Conservation (phyloP, 208 protist genomes). For the Acanthamoeba triangularis region DNA sequence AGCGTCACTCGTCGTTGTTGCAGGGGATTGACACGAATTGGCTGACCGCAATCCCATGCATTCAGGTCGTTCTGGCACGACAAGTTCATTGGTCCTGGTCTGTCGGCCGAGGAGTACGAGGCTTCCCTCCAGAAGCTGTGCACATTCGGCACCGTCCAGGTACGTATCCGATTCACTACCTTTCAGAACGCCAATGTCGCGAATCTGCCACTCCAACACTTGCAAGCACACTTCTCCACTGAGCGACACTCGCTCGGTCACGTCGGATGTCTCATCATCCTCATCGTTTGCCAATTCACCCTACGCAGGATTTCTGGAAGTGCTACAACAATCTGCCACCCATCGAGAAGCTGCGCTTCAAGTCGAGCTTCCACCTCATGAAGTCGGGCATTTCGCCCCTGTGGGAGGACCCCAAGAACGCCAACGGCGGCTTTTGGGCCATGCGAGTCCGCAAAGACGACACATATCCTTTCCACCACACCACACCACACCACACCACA, state of each 20-base stretch:
- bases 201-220: neutral
- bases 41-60: neutral
- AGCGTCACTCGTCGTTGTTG: neutral
- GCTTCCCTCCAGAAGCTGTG: slow-evolving; percentile 70
- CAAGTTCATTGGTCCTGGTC: slow-evolving; percentile 74
- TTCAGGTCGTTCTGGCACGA: slow-evolving; percentile 76
- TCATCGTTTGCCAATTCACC: neutral
- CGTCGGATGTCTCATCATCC: neutral
- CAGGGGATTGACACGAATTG: neutral
- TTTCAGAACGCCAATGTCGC: neutral
- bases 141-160: slow-evolving; percentile 72
- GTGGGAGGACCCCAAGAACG: slow-evolving; percentile 75
- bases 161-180: neutral
- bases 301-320: slow-evolving; percentile 73
- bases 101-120: slow-evolving; percentile 72
- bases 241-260: neutral
- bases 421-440: slow-evolving; percentile 76
- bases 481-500: neutral
- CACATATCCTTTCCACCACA: slow-evolving; percentile 29
- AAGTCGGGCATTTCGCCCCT: slow-evolving; percentile 67
- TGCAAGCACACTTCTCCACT: too few relatives aligned
- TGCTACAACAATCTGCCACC: slow-evolving; percentile 77
- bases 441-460: slow-evolving; percentile 66
- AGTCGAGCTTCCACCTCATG: slow-evolving; percentile 78
- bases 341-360: slow-evolving; percentile 68